Base-by-base conservation (phyloP, 305 asterid genomes). In the Solanum hybrid region DNA sequence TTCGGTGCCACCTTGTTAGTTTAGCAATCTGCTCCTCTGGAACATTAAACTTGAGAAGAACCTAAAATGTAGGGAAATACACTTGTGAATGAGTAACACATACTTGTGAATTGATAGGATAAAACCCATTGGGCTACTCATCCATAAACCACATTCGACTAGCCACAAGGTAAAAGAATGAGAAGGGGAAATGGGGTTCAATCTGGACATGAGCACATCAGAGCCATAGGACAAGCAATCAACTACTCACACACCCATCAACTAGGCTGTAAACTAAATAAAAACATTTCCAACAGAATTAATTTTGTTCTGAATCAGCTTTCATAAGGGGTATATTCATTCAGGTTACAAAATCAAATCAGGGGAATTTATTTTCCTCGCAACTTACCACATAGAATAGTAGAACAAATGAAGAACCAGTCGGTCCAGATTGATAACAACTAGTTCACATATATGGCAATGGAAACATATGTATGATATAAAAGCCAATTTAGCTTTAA, bases 1-100 rank as follows among this genome's bases (percentile, higher is more conserved):
- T 97, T 85, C 99, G 94, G 92, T 98, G 99, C 99, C 99, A 98
- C 91, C 99, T 93, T 57, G 99, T 96, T 92, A 90, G 96, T 90
- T 97, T 93, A 77, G 94, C 96, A 89, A 98, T 98, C 93, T 96
- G 97, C 93, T 97, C 99, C 90, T 98, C 99, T 7, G 99, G 96
- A 83, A 97, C 99, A 91, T 95, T 95, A 91, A 98, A 98, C 91
- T 97, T 98, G 82, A 96, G 97, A 91, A 98, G 98, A 92, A 98
- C 98, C 99, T 98, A 88, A 79, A 89, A 83, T 57, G 89, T 87
- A 89, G 93, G 37, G 88, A 87, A 33, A 90, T 81, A 88, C 73
- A 79, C 77, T 22, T 89, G n/a, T 77, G 32, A 14, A 68, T 29
- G 57, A 84, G 90, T 13, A 88, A 78, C 41, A 20, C 73, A 14